Evolutionary conservation across 2,329 filamentous ascomycete species (phyloP).

Genomic region (Ceratocystis diversiconidia): DNA sequence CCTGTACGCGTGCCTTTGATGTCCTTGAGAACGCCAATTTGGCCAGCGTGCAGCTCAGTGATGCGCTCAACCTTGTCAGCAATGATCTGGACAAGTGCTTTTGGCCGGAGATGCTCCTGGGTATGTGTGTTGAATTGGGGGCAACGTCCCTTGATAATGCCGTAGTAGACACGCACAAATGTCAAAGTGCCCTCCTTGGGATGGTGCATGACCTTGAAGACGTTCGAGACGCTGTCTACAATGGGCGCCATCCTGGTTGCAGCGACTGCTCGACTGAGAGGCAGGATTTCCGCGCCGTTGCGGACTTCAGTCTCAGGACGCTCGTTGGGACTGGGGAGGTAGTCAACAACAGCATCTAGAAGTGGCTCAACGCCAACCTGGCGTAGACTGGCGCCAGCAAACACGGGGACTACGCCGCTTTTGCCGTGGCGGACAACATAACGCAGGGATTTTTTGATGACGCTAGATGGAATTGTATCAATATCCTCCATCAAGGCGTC

Average conservation of each 20-base stretch:
- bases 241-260: conserved; percentile 25
- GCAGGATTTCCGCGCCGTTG: conserved; percentile 40
- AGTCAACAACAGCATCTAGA: conserved; percentile 74
- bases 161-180: conserved; percentile 85
- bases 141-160: conserved; percentile 58
- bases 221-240: conserved; percentile 40
- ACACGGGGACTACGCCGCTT: conserved; percentile 68
- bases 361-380: conserved; percentile 91
- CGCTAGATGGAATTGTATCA: conserved; percentile 53
- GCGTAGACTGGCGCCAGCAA: conserved; percentile 81
- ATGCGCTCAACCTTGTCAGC: conserved; percentile 79
- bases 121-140: conserved; percentile 80
- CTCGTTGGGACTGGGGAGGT: conserved; percentile 71
- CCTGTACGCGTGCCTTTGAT: conserved; percentile 86
- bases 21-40: conserved; percentile 87
- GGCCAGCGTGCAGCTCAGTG: conserved; percentile 62
- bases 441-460: conserved; percentile 61
- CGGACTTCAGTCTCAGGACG: conserved; percentile 66
- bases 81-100: conserved; percentile 76
- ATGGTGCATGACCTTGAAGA: conserved; percentile 94
- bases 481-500: conserved; percentile 69
- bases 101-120: conserved; percentile 61
- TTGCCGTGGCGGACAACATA: conserved; percentile 53
- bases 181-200: conserved; percentile 73
- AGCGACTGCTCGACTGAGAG: conserved; percentile 28